Evolutionary conservation across 2,329 filamentous ascomycete species (phyloP).

Genomic region (Aspergillus latus): DNA sequence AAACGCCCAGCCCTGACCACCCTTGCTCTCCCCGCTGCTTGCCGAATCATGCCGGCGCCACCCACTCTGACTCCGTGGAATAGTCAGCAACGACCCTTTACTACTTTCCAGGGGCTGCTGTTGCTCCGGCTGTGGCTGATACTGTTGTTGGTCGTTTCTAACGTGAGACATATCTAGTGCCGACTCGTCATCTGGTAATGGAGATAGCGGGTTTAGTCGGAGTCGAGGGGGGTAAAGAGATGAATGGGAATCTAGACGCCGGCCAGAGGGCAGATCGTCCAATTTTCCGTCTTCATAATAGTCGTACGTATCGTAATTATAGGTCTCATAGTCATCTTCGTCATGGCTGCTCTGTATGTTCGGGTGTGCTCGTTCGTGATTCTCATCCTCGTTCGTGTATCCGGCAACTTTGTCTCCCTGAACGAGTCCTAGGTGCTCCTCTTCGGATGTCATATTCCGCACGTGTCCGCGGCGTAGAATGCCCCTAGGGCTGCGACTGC

Average conservation of each 20-base stretch:
- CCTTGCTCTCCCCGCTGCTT: slow-evolving; percentile 3
- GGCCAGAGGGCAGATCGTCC: slow-evolving; percentile 2
- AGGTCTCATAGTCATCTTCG: background rate
- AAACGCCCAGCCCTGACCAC: slow-evolving; percentile 10
- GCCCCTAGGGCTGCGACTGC: slow-evolving; percentile 31
- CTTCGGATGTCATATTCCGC: slow-evolving; percentile 65
- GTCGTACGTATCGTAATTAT: background rate
- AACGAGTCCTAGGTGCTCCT: slow-evolving; percentile 81
- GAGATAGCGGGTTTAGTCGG: slow-evolving; percentile 34
- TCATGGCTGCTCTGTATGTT: background rate
- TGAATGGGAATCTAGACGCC: slow-evolving; percentile 17
- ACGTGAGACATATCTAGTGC: slow-evolving; percentile 10
- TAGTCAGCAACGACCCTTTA: slow-evolving; percentile 25
- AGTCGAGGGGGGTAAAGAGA: slow-evolving; percentile 22
- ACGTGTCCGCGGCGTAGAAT: slow-evolving; percentile 45
- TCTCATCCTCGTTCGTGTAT: slow-evolving; percentile 27
- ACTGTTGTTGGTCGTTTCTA: background rate
- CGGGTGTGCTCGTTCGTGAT: slow-evolving; percentile 24
- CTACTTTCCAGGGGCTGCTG: slow-evolving; percentile 23
- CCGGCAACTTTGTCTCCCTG: slow-evolving; percentile 61
- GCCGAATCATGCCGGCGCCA: slow-evolving; percentile 28
- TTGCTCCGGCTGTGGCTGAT: background rate
- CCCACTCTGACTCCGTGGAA: slow-evolving; percentile 24
- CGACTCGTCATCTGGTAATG: slow-evolving; percentile 32
- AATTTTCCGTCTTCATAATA: background rate